Conservation (phyloP, 1,139 yeast genomes). For the Zygoascus meyerae region DNA sequence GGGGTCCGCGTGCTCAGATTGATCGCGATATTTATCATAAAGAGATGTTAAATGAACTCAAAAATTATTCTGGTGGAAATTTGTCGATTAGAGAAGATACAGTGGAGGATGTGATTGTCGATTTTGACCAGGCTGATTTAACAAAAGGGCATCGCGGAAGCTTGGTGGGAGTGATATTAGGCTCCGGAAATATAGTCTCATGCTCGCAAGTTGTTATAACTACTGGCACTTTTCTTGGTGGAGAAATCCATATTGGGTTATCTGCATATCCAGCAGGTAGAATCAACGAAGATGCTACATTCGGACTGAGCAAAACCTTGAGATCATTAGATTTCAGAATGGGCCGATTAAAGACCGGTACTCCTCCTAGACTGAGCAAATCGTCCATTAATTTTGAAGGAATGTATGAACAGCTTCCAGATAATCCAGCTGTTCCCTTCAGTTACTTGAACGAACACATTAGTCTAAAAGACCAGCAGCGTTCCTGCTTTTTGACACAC, state of each 20-base stretch:
- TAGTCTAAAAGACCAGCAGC: conserved; percentile 44
- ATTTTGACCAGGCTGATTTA: conserved; percentile 24
- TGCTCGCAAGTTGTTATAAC: conserved; percentile 76
- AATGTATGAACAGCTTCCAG: conserved; percentile 68
- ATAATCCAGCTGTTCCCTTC: conserved; percentile 81
- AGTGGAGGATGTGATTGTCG: conserved; percentile 81
- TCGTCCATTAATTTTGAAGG: conserved; percentile 61
- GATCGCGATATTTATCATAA: conserved; percentile 72
- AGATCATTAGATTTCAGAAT: conserved; percentile 69
- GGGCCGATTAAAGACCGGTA: conserved; percentile 93
- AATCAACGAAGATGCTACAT: conserved; percentile 87
- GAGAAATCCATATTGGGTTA: conserved; percentile 89
- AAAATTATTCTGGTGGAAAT: conserved; percentile 44
- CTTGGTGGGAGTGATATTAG: conserved; percentile 64
- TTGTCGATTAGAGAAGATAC: conserved; percentile 62
- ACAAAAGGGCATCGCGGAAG: conserved; percentile 18
- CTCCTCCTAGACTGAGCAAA: conserved; percentile 83
- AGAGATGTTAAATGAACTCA: conserved; percentile 72
- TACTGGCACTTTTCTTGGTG: conserved; percentile 93
- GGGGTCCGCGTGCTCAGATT: conserved; percentile 98
- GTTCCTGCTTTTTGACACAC: conserved; percentile 67
- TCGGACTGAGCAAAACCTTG: conserved; percentile 78
- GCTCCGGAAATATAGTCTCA: conserved; percentile 54
- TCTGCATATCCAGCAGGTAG: conserved; percentile 82
- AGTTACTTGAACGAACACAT: conserved; percentile 72